Base-by-base conservation (phyloP, 2,329 filamentous ascomycete species). In the Hymenoscyphus albidus region DNA sequence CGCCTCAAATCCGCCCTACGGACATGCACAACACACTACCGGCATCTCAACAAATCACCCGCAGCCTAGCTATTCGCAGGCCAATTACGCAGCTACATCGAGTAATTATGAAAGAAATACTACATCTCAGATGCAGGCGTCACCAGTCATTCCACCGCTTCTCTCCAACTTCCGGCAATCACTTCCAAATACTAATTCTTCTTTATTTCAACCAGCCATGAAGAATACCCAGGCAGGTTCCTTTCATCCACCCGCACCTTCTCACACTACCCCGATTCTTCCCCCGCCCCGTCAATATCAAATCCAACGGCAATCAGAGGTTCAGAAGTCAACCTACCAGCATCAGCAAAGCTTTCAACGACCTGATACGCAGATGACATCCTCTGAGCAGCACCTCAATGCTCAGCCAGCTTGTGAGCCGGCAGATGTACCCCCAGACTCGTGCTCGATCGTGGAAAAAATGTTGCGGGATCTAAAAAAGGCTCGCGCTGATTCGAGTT, bases 381-480 rank as follows among this genome's bases (percentile, higher is more conserved):
- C 22, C 27, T 39, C 57, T 38, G 58, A 68, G 27, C 32, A 64
- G 22, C 40, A 64, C n/a, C 39, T 60, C 44, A 62, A 51, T 22
- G 32, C 16, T 27, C 65, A n/a, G 6, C 39, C 59, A 32, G 58
- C 22, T 16, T 63, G 69, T n/a, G 69, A 72, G 32, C 70, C 72
- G n/a, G 70, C 73, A 12, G 73, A 76, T 65, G 72, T 76, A 2
- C 73, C 74, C 9, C 69, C 67, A 39, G 73, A 76, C 59, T 74
- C 72, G 0, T 70, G 70, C 4, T 70, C 80, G 32, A 76, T 85
- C 51, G 78, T 85, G 56, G 81, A 84, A 71, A 79, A 79, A 66
- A 81, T 85, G 77, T 80, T 85, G 78, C 71, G 74, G 55, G 83
- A 84, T 67, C 74, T 85, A 14, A 78, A 79, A 54, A 77, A 79